Evolutionary conservation across 2,329 filamentous ascomycete species (phyloP).

Genomic region (Cytospora piceicola): DNA sequence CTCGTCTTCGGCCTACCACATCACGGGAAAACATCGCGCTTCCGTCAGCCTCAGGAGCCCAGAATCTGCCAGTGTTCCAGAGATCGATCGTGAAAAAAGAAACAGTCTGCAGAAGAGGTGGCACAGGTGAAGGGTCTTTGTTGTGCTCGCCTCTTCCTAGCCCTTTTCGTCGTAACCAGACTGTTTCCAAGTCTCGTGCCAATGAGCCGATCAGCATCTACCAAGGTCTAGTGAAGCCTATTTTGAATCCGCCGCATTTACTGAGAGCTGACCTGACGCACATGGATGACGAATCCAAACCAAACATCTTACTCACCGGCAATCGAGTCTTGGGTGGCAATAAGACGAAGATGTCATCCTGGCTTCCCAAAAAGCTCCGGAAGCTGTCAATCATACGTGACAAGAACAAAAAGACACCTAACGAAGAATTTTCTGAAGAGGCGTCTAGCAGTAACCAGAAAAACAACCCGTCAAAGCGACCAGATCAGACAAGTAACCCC

Average conservation of each 20-base stretch:
- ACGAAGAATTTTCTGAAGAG: not conserved
- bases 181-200: not conserved
- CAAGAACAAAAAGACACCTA: not conserved
- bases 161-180: conserved; percentile 10
- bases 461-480: not conserved
- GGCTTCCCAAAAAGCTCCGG: conserved; percentile 8
- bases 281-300: not conserved
- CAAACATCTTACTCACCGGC: not conserved
- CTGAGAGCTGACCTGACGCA: not conserved
- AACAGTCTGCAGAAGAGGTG: not conserved
- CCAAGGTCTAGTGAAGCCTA: conserved; percentile 24
- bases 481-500: not conserved
- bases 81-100: not conserved
- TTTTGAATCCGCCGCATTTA: not conserved
- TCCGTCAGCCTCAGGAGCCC: not conserved
- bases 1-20: not conserved
- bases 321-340: not conserved
- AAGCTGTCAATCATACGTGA: not conserved
- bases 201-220: conserved; percentile 25
- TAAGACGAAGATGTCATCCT: not conserved
- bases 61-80: not conserved
- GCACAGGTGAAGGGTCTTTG: not conserved
- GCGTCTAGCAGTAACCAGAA: not conserved
- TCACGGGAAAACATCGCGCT: not conserved
- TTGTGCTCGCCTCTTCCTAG: conserved; percentile 13